Evolutionary conservation across 371 early-diverging fungal species (phyloP), one percentile per base, ranked within the genome.

Genomic region (Rhizopus sp.): DNA sequence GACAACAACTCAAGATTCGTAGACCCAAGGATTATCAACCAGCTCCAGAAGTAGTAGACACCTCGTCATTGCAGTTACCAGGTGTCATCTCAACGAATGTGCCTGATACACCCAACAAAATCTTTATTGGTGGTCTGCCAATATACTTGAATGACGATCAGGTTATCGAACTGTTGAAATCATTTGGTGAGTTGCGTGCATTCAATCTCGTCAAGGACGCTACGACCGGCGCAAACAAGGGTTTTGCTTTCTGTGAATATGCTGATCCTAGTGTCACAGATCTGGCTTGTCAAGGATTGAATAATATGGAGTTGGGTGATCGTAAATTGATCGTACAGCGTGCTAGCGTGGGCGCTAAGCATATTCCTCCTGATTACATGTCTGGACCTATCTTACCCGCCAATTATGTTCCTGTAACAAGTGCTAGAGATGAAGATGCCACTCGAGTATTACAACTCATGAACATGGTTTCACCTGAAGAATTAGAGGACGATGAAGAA

Each of bases 191-290:
- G 66, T 73, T 98, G 35, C 81, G 87, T 50, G 85, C 93, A 0
- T 98, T 98, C 70, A 93, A 94, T 65, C 64, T 98, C 39, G 95
- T 98, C 13, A 93, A 92, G 62, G 98, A 96, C 60, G 74, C 77
- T 15, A 68, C 75, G 15, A 90, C 91, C 1, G 89, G 90, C 2
- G 67, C 84, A 41, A 96, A 96, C 39, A 94, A 93, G 86, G 98
- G 99, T 0, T 97, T 91, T 76, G 98, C 98, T 0, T 97, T 98
- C 61, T 96, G 96, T 72, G 98, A 98, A 73, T 98, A 93, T 64
- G 80, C 82, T 7, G 94, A 97, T 69, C 88, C 93, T 10, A 81
- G 62, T 32, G 78, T 95, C 7, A 96, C 96, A 5, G 98, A 98
- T 63, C 72, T 93, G 31, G 98, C 94, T 4, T 94, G 94, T 66